Evolutionary conservation across 352 stramenopile species (phyloP), one percentile per base, ranked within the genome.

Genomic region (Globisporangium spiculum): DNA sequence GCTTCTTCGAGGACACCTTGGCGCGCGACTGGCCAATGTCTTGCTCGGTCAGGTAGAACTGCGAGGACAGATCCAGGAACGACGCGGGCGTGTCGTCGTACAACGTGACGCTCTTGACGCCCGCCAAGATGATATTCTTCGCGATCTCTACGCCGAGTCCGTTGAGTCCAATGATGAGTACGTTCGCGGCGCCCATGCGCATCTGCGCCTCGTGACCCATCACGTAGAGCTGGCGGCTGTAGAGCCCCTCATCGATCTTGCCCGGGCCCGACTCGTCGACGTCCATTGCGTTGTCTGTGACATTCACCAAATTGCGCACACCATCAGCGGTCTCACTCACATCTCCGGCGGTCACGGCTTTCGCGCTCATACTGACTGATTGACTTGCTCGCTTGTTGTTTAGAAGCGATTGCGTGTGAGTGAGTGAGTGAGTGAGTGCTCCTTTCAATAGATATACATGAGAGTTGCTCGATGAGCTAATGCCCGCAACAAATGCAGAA

Each of bases 171-270:
- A 99, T 75, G 69, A 99, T 83, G 41, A 99, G 86, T 32, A 99
- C 97, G 60, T 97, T 96, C 18, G 92, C 93, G 22, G 82, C 78
- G 69, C 96, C 96, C 97, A 99, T 99, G 53, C 96, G 90, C 67
- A 93, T 81, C 84, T 99, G 97, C 16, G 98, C 98, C 72, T 99
- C 98, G 75, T 98, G 97, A 26, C 98, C 98, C 94, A 99, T 99
- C 26, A 99, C 98, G 73, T 99, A 99, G 10, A 99, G 88, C 86
- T 99, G 98, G 41, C 94, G 89, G 72, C 88, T 97, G 77, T 98
- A 97, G 10, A 97, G 80, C 32, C 85, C 71, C 65, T 96, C 88
- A 48, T 96, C 88, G 70, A 96, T 93, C 68, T 61, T 61, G 16
- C 55, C 66, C 30, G 73, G 59, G 12, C 77, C 80, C 10, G 63